A percentile compares a stretch with the other conserved stretches of the same genome.
Evolutionary conservation across 768 basidiomycete genomes (phyloP).

Genomic region (Lentinula raphanica): DNA sequence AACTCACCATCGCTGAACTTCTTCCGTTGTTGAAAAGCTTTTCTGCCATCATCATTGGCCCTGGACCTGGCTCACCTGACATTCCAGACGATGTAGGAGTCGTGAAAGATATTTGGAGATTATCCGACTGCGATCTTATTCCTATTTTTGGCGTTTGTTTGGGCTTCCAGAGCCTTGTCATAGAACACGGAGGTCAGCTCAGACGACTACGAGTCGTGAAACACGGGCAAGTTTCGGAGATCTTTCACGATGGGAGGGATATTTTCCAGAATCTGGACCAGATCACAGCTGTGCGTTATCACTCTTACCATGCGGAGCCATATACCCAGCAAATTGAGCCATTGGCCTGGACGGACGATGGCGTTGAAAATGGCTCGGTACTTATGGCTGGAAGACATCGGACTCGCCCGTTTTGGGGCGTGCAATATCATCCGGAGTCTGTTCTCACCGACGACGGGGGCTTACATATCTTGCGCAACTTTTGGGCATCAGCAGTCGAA

Average conservation of each 20-base stretch:
- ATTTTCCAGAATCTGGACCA: slow-evolving; percentile 55
- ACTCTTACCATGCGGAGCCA: slow-evolving; percentile 67
- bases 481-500: slow-evolving; percentile 60
- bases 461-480: slow-evolving; percentile 62
- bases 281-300: slow-evolving; percentile 69
- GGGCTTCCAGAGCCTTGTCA: slow-evolving; percentile 71
- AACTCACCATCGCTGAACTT: slow-evolving; percentile 44
- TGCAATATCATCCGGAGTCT: slow-evolving; percentile 89
- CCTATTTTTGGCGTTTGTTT: slow-evolving; percentile 84
- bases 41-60: slow-evolving; percentile 68
- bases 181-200: slow-evolving; percentile 60
- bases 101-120: slow-evolving; percentile 65
- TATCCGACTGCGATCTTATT: slow-evolving; percentile 43
- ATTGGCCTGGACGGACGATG: slow-evolving; percentile 71
- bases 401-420: slow-evolving; percentile 73
- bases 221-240: slow-evolving; percentile 67
- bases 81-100: slow-evolving; percentile 59
- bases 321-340: slow-evolving; percentile 49
- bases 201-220: slow-evolving; percentile 63
- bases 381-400: slow-evolving; percentile 72
- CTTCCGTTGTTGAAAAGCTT: slow-evolving; percentile 53
- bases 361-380: slow-evolving; percentile 57
- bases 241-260: slow-evolving; percentile 53
- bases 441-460: slow-evolving; percentile 69
- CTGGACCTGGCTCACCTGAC: slow-evolving; percentile 77